phyloP scores from a whole-genome alignment of 768 basidiomycete species.

The Rhizopogon roseolus region DNA sequence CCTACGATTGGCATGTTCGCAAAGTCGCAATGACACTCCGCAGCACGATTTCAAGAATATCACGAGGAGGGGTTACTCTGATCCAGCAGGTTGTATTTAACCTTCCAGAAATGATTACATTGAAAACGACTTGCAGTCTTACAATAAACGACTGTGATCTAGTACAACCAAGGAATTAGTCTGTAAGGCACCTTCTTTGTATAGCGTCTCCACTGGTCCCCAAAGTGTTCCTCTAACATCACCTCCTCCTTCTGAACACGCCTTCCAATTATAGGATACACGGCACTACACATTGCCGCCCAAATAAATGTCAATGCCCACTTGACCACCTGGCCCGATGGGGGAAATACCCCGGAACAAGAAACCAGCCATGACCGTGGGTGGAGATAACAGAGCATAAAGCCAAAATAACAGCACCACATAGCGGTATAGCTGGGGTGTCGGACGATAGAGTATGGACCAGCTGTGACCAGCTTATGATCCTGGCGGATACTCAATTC shows the following conservation, averaged over 20 bases:
- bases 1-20: too few species aligned
- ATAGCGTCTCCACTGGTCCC: slow-evolving; percentile 6
- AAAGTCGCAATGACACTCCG: too few species aligned
- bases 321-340: too few species aligned
- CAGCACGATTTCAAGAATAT: too few species aligned
- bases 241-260: slow-evolving; percentile 13
- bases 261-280: neutral
- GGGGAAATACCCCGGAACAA: too few species aligned
- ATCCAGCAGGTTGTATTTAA: too few species aligned
- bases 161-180: slow-evolving; percentile 8
- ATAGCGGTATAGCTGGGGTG: slow-evolving; percentile 23
- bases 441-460: slow-evolving; percentile 31
- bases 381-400: neutral
- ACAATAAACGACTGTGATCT: too few species aligned
- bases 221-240: slow-evolving; percentile 7
- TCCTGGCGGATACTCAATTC: slow-evolving; percentile 30
- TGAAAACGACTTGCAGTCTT: too few species aligned
- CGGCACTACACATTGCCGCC: neutral
- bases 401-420: slow-evolving; percentile 4
- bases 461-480: slow-evolving; percentile 30
- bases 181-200: too few species aligned
- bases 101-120: too few species aligned
- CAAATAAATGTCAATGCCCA: neutral
- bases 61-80: too few species aligned
- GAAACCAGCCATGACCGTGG: slow-evolving; percentile 5